Evolutionary conservation across 176 grass and related monocot genomes (phyloP).

Genomic region (Carex cristatella): DNA sequence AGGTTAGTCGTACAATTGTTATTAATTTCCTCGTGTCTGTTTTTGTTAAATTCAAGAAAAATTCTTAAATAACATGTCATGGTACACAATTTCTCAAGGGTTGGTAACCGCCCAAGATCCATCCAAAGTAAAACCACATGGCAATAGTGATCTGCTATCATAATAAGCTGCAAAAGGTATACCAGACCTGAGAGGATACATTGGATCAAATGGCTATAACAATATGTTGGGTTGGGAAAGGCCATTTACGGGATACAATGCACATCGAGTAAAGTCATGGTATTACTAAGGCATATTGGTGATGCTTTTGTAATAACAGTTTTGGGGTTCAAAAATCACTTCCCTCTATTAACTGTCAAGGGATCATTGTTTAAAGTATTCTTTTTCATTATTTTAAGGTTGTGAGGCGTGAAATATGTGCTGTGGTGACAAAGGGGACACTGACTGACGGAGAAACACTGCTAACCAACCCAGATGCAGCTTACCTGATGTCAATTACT

Average conservation of each 20-base stretch:
- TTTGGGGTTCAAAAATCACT: background rate
- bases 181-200: background rate
- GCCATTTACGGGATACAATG: background rate
- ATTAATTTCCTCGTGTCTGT: background rate
- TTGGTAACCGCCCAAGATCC: background rate
- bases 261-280: background rate
- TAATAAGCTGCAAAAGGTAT: background rate
- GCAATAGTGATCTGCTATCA: background rate
- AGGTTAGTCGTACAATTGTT: conserved; percentile 38
- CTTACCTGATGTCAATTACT: conserved; percentile 73
- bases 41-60: background rate
- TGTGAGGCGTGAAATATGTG: conserved; percentile 97
- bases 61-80: background rate
- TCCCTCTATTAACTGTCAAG: background rate
- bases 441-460: conserved; percentile 79
- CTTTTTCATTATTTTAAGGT: conserved; percentile 59
- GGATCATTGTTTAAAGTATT: background rate
- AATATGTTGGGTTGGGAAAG: background rate
- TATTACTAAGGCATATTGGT: background rate
- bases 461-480: conserved; percentile 66
- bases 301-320: background rate
- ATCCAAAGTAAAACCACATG: background rate
- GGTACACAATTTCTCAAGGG: background rate
- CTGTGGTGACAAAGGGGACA: conserved; percentile 86
- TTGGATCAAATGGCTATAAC: background rate